Percentiles rank a stretch among this genome's conserved stretches.
phyloP scores from a whole-genome alignment of 1,139 yeast species.

The Taphrina deformans region DNA sequence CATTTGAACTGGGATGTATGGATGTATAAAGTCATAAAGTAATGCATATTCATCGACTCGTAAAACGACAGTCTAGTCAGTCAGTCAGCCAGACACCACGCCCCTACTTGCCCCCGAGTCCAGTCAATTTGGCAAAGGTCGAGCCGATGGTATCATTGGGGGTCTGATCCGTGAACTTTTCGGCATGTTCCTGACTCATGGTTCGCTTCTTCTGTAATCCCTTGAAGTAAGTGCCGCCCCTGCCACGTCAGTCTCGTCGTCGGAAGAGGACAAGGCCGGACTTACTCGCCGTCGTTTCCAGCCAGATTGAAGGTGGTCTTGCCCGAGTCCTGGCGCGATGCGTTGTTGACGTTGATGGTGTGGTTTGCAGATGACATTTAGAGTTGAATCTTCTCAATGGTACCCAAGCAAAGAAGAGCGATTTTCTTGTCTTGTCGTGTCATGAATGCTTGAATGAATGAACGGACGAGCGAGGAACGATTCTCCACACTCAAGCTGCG shows the following conservation, averaged over 20 bases:
- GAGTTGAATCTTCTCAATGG: too few relatives aligned
- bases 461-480: neutral
- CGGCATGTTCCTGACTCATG: constrained; percentile 27
- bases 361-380: constrained; percentile 32
- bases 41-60: too few relatives aligned
- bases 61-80: too few relatives aligned
- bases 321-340: constrained; percentile 21
- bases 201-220: constrained; percentile 27
- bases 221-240: constrained; percentile 28
- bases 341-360: constrained; percentile 29
- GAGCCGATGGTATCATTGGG: constrained; percentile 23
- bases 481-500: neutral
- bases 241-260: too few relatives aligned
- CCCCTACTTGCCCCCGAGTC: constrained; percentile 23
- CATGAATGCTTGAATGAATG: neutral
- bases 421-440: too few relatives aligned
- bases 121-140: constrained; percentile 30
- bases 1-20: too few relatives aligned
- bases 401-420: too few relatives aligned
- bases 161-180: constrained; percentile 27
- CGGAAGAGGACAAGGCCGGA: too few relatives aligned
- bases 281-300: constrained; percentile 29
- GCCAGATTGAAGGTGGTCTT: constrained; percentile 8
- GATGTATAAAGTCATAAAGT: too few relatives aligned
- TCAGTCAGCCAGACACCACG: too few relatives aligned